A percentile compares a stretch with the other conserved stretches of the same genome.
phyloP scores from a whole-genome alignment of 2,329 filamentous ascomycete genomes.

The Rasamsonia emersonii region DNA sequence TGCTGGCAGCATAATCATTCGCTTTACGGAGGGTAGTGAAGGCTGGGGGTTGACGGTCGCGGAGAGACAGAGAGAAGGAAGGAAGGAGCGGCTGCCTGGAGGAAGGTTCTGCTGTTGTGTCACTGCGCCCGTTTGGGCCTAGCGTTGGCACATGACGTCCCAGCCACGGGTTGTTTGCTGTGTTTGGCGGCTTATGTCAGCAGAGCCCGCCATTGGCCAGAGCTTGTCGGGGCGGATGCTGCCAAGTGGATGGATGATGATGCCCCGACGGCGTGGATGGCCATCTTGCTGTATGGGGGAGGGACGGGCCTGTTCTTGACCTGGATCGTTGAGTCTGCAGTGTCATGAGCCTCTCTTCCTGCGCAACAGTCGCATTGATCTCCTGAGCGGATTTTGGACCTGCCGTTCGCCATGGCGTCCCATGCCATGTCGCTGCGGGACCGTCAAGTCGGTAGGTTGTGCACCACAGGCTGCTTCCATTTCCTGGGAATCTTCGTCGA shows the following conservation, averaged over 20 bases:
- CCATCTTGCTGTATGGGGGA: slow-evolving; percentile 12
- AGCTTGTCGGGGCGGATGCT: slow-evolving; percentile 13
- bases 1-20: slow-evolving; percentile 28
- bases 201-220: slow-evolving; percentile 9
- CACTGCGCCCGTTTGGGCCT: slow-evolving; percentile 10
- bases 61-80: slow-evolving; percentile 8
- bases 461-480: slow-evolving; percentile 9
- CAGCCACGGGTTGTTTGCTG: slow-evolving; percentile 4
- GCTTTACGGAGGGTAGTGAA: slow-evolving; percentile 28
- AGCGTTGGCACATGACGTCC: slow-evolving; percentile 12
- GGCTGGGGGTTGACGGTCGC: slow-evolving; percentile 10
- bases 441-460: slow-evolving; percentile 59
- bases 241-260: slow-evolving; percentile 22
- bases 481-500: neutral
- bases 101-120: too few relatives aligned
- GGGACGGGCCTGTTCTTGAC: slow-evolving; percentile 9
- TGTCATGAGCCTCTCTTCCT: slow-evolving; percentile 9
- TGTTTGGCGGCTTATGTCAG: slow-evolving; percentile 23
- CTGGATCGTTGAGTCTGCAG: too few relatives aligned
- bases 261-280: slow-evolving; percentile 2
- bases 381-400: too few relatives aligned
- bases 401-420: slow-evolving; percentile 47
- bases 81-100: slow-evolving; percentile 12
- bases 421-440: slow-evolving; percentile 55
- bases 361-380: too few relatives aligned